phyloP scores from a whole-genome alignment of 176 grass and related monocot genomes.

The Coix lacrymajobi region DNA sequence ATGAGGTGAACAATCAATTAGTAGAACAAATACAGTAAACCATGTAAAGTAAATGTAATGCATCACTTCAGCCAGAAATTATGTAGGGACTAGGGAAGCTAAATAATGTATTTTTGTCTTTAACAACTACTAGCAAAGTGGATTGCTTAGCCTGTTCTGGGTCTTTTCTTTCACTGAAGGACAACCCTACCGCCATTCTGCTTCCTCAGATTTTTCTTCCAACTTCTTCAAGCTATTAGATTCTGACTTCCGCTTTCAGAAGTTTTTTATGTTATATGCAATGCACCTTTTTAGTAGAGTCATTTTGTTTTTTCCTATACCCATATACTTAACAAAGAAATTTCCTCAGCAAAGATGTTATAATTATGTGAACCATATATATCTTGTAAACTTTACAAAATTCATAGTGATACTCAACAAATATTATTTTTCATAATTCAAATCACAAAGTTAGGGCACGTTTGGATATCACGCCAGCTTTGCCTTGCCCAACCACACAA shows the following conservation, averaged over 20 bases:
- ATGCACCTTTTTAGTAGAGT: neutral
- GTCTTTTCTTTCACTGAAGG: neutral
- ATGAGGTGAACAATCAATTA: neutral
- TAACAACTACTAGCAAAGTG: neutral
- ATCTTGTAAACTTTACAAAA: neutral
- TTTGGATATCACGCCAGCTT: too few species aligned
- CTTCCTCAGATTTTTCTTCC: neutral
- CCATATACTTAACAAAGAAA: neutral
- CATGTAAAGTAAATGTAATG: neutral
- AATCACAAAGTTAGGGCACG: neutral
- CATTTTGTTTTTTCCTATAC: neutral
- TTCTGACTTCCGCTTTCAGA: neutral
- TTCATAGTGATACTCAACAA: neutral
- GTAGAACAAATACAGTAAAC: neutral
- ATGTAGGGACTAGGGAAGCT: too few species aligned
- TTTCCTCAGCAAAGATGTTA: neutral
- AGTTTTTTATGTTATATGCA: neutral
- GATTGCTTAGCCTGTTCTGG: neutral
- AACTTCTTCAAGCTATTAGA: neutral
- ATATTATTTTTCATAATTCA: neutral
- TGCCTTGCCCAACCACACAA: too few species aligned
- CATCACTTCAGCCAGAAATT: neutral
- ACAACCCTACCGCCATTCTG: neutral
- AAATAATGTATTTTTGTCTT: neutral
- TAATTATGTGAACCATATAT: neutral